Conservation (phyloP, 495 filamentous ascomycete genomes). For the Aspergillus avenaceus region DNA sequence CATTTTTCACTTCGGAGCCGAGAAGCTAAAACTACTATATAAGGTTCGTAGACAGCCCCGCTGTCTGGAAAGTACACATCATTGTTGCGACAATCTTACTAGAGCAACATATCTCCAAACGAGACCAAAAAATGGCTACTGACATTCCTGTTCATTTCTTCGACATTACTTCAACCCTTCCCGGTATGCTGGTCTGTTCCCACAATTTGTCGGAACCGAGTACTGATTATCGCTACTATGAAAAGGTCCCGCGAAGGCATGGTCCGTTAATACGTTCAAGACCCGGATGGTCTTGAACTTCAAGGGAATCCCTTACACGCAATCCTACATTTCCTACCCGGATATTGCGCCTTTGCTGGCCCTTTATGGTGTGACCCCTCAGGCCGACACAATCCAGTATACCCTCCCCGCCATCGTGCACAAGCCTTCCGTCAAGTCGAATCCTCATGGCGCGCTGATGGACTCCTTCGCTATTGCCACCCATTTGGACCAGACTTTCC, state of each 20-base stretch:
- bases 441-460: constrained; percentile 28
- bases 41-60: background rate
- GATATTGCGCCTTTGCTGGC: constrained; percentile 34
- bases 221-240: constrained; percentile 1
- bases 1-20: background rate
- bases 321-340: constrained; percentile 39
- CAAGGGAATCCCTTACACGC: constrained; percentile 38
- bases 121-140: constrained; percentile 21
- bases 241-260: constrained; percentile 30
- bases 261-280: constrained; percentile 39
- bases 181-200: constrained; percentile 16
- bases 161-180: constrained; percentile 30
- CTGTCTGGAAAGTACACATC: background rate
- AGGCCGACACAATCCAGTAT: constrained; percentile 18
- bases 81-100: background rate
- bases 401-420: constrained; percentile 39
- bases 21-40: background rate
- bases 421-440: constrained; percentile 20
- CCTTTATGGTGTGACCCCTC: constrained; percentile 20
- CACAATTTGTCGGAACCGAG: background rate
- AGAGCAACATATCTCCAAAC: background rate
- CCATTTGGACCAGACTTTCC: constrained; percentile 33
- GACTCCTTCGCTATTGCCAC: constrained; percentile 36
- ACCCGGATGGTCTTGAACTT: constrained; percentile 37
- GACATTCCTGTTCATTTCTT: constrained; percentile 35